These are phyloP conservation scores for Sporisorium reilianum DNA, from an alignment of 1,284 basidiomycete genomes.

Conservation along the genomic window DNA sequence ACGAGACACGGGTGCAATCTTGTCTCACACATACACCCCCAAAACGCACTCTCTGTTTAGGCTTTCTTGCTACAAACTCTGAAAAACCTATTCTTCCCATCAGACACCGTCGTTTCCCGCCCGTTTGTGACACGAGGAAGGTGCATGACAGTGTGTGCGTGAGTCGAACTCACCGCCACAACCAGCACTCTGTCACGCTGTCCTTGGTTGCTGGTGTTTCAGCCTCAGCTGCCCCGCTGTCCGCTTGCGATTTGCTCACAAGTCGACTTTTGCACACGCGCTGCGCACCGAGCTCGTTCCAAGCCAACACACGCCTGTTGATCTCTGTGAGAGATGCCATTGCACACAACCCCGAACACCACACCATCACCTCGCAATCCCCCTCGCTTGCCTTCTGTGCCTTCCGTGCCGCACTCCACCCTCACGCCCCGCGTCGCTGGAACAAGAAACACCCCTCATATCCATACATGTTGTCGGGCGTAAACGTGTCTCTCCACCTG, in stretches of 20 bases:
- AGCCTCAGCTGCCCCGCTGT: no score
- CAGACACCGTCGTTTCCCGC: not conserved
- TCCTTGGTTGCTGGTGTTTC: no score
- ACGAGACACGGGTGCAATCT: not conserved
- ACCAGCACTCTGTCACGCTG: no score
- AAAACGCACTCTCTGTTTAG: not conserved
- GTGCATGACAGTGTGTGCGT: no score
- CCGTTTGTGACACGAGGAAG: not conserved
- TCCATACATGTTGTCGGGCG: constrained; percentile 66
- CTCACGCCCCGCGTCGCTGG: constrained; percentile 32
- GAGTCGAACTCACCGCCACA: no score
- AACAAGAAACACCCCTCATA: constrained; percentile 66
- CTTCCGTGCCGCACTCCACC: no score
- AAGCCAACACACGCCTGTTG: not conserved
- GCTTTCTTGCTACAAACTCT: not conserved
- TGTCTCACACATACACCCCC: not conserved
- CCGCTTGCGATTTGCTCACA: no score
- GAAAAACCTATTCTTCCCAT: not conserved
- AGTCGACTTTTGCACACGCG: no score
- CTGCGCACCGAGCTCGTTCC: not conserved
- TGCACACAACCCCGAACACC: not conserved
- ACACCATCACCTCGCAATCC: not conserved
- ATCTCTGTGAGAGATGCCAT: not conserved
- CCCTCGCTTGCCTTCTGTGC: no score
- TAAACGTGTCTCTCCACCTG: constrained; percentile 70